Conservation (phyloP, 805 yeast genomes). For the Torulaspora indica region DNA sequence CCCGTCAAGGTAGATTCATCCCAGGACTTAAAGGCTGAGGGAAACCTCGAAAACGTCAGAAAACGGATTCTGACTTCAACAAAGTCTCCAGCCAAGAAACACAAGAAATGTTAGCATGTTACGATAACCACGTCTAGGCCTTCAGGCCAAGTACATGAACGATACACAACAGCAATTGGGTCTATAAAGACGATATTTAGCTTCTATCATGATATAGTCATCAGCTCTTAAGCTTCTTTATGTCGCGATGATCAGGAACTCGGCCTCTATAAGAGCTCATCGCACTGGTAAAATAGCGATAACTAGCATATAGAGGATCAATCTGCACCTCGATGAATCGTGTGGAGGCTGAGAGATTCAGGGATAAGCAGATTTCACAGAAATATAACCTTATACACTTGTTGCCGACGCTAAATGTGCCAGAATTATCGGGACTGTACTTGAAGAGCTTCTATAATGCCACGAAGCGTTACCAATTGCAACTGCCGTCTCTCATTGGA, state of each 20-base stretch:
- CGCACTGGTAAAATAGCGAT: not conserved
- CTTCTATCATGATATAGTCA: not conserved
- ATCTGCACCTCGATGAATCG: constrained; percentile 19
- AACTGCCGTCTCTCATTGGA: constrained; percentile 21
- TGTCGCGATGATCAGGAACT: constrained; percentile 1
- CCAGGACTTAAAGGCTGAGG: not conserved
- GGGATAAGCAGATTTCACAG: constrained; percentile 25
- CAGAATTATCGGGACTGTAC: constrained; percentile 31
- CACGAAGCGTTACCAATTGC: constrained; percentile 27
- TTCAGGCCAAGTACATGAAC: not conserved
- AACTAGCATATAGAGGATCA: not conserved
- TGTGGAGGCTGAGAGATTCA: constrained; percentile 26
- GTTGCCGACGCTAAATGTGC: constrained; percentile 20
- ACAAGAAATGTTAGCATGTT: not conserved
- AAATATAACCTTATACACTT: constrained; percentile 31
- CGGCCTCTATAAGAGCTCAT: not conserved
- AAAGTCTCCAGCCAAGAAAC: constrained; percentile 6
- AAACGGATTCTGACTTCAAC: constrained; percentile 6
- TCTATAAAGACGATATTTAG: not conserved
- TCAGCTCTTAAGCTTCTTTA: not conserved
- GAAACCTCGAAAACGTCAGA: constrained; percentile 8
- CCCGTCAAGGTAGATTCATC: constrained; percentile 6
- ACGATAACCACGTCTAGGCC: not conserved
- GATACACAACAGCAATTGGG: not conserved
- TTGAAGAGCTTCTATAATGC: constrained; percentile 32